Base-by-base conservation (phyloP, 2,329 filamentous ascomycete species). In the Sporothrix pallida region DNA sequence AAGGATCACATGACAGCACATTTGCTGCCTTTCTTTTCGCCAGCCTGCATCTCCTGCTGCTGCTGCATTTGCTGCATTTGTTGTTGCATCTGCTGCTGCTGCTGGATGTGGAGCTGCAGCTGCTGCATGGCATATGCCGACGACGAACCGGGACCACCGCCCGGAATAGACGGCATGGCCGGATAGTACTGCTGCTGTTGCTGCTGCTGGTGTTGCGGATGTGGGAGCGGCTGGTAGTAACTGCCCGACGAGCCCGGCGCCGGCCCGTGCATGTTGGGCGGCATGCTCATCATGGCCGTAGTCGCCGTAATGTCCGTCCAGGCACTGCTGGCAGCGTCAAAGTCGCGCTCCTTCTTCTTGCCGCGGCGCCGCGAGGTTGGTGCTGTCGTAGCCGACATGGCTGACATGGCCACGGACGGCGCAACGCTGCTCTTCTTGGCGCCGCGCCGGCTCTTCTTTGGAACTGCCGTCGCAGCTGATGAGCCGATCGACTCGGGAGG, bases 231-330 rank as follows among this genome's bases (percentile, higher is more conserved):
- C 70, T 72, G 56, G 42, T 71, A 56, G 70, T 62, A 50, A 3
- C 54, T 26, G 56, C 62, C 62, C 13, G 63, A 70, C 63, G 52
- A 52, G n/a, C 68, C 62, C 12, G 62, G 62, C 20, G 62, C 42
- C 10, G 62, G 62, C 1, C 50, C 50, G 50, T 70, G 48, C 26
- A 54, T 70, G 50, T 23, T 70, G 67, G 48, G 46, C 17, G 67
- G 67, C 60, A 56, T 62, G 44, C 56, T 23, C 65, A 42, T 20
- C 65, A 72, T 65, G 0, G 37, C 67, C 54, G 73, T 71, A 15
- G 73, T 71, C 31, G 79, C 80, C 0, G 84, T 82, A 13, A 87
- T 81, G 76, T 90, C 87, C 1, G 87, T 89, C 87, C 87, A 89
- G 13, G 74, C 77, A 26, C 73, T 77, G 75, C 75, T 76, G 23